Base-by-base conservation (phyloP, 2,329 filamentous ascomycete genomes). In the Didymella exigua region DNA sequence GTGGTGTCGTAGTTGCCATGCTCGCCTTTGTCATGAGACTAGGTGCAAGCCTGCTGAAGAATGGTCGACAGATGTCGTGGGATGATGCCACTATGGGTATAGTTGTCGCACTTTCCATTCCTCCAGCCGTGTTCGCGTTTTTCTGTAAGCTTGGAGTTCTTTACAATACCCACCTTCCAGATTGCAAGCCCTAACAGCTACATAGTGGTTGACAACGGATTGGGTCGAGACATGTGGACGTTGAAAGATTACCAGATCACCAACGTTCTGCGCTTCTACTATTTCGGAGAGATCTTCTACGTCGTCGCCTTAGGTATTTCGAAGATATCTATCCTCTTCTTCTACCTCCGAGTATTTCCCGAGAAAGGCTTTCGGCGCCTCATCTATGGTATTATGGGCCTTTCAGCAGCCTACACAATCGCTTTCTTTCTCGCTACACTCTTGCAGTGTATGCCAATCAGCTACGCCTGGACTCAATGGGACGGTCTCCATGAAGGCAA, bases 171-270 rank as follows among this genome's bases (percentile, higher is more conserved):
- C 14, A n/a, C 29, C 71, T 73, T 8, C 10, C 7, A 24, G 7
- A 14, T 13, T 14, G 23, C 8, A 10, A 21, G 13, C 21, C 16
- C 44, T 59, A n/a, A 59, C 37, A 16, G 5, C 56, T 65, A 16
- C 73, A 75, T 9, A 67, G 62, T 67, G 49, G 49, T 54, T 0
- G 26, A 62, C 3, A 64, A 64, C 45, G 82, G 82, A 0, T 66
- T 83, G 8, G 80, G 82, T 4, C 74, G 68, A n/a, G 81, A 84
- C 46, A 75, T 83, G 19, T 84, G 81, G 81, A 81, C 79, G 0
- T 53, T 84, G 14, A 57, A 70, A 0, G 60, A 69, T 0, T 58
- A 71, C 0, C 65, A 76, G 23, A 76, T 84, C 37, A 79, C 75
- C 18, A 66, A 66, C 2, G 79, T 84, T n/a, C 66, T 74, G n/a